Base-by-base conservation (phyloP, 1,284 basidiomycete genomes). In the Ustilago trichophora region DNA sequence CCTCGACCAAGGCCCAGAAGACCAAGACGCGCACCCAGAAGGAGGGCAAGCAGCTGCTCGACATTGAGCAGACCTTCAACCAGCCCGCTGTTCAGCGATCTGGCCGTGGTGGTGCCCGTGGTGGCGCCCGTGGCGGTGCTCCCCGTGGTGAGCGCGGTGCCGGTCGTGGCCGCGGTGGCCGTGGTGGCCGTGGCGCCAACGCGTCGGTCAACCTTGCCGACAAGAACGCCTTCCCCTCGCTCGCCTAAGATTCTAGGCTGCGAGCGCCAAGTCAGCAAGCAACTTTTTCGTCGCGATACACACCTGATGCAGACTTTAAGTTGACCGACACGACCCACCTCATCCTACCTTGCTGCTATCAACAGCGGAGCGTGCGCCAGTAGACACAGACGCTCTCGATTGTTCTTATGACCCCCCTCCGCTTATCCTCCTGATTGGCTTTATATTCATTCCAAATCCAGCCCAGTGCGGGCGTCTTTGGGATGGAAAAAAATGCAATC, bases 121-220 rank as follows among this genome's bases (percentile, higher is more conserved):
- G 63, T 19, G 51, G 48, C 41, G 43, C 22, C 51, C 65, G 73
- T 56, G 73, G n/a, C n/a, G n/a, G 67, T 51, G 59, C 62, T 48
- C 59, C 62, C 22, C 50, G 58, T 35, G 70, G 74, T 35, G 73
- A 75, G 47, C 52, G 70, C 47, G 68, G 65, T 36, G 52, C 53
- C 38, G 47, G 51, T 40, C 59, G 65, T 54, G n/a, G 62, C 53
- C 67, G 71, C 43, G 78, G 86, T 85, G 42, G 89, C 84, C 11
- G 87, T 84, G 6, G 73, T 63, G 43, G 84, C 82, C 49, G 83
- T 83, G 67, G 90, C 86, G 66, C 86, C 85, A 32, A 87, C 83
- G 71, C 87, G 85, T 65, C 85, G 82, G 44, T 87, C 84, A 57
- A 90, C 76, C 72, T 81, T 34, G 57, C 65, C 42, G 79, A 81